Evolutionary conservation across 78 protist species (phyloP), one percentile per base, ranked within the genome.

Genomic region (Bigelowiella natans): DNA sequence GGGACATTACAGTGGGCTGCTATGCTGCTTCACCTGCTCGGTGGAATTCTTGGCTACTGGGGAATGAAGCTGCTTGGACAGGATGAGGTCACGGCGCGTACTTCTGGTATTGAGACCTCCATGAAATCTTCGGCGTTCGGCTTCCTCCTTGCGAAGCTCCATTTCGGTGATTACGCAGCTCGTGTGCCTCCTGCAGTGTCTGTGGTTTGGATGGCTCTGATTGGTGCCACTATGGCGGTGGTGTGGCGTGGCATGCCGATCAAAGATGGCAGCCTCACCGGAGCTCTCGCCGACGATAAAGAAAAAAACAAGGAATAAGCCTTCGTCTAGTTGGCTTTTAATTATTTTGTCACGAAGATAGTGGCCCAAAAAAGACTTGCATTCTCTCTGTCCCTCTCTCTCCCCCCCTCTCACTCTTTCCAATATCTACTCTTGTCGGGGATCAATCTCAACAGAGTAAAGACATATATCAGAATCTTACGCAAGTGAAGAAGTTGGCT

Each of bases 71-170:
- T 2, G 38, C 1, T 86, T 0, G 36, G 38, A 39, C 63, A 51
- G 73, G 73, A 37, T 0, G 89, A 86, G 89, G 38, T 39, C 73
- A 38, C 63, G 37, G 31, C 83, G 83, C 90, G 90, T 73, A 88
- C 90, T 36, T n/a, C 30, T 51, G 90, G 82, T 1, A 88, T 88
- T 73, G 90, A 88, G 90, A 88, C 90, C 83, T 38, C 90, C 2
- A 88, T 88, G 90, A 88, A 88, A 73, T 88, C 90, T 36, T 39
- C 82, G 83, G 90, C 90, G 29, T 88, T 88, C 82, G 90, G 90
- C 39, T 88, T 88, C 63, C 90, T 88, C 2, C 90, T 88, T 37
- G 90, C 90, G 38, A 88, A 88, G 63, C 90, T 88, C 29, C 90
- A 88, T 73, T 88, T 88, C 1, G 63, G 82, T 51, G 63, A 38